Percentiles rank a stretch among this genome's conserved stretches.
Conservation (phyloP, 352 stramenopile species). For the Achlya hypogyna region DNA sequence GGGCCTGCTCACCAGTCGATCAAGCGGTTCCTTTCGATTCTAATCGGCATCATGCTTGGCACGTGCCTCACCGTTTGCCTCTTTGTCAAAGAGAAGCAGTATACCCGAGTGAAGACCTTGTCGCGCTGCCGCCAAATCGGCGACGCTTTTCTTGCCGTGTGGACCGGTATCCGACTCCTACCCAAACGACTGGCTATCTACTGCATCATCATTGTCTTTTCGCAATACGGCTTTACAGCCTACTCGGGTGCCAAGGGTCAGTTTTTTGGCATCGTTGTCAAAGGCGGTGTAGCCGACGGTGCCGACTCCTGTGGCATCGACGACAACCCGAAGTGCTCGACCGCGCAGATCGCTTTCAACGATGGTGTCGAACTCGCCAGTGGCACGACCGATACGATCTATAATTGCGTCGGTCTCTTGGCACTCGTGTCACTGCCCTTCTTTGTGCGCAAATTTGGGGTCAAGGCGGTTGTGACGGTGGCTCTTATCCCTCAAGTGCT, state of each 20-base stretch:
- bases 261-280: conserved; percentile 51
- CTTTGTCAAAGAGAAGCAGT: conserved; percentile 27
- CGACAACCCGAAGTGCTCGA: conserved; percentile 17
- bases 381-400: too few relatives aligned
- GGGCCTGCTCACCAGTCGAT: too few relatives aligned
- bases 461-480: conserved; percentile 35
- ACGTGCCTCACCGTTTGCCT: conserved; percentile 26
- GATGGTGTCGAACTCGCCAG: conserved; percentile 47
- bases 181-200: conserved; percentile 34
- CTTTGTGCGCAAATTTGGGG: conserved; percentile 34
- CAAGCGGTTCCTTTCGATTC: conserved; percentile 43
- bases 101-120: background rate
- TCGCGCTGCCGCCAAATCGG: conserved; percentile 1
- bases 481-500: conserved; percentile 38
- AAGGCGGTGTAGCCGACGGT: conserved; percentile 31
- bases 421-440: conserved; percentile 44
- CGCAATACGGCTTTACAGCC: conserved; percentile 47
- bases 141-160: conserved; percentile 37
- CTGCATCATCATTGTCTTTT: conserved; percentile 41
- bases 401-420: conserved; percentile 27
- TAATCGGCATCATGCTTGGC: conserved; percentile 33
- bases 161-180: conserved; percentile 32
- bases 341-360: conserved; percentile 35
- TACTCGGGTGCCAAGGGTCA: conserved; percentile 59
- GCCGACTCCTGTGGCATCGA: conserved; percentile 33